Conservation (phyloP, 2,329 filamentous ascomycete genomes). For the Microsporum audouinii region DNA sequence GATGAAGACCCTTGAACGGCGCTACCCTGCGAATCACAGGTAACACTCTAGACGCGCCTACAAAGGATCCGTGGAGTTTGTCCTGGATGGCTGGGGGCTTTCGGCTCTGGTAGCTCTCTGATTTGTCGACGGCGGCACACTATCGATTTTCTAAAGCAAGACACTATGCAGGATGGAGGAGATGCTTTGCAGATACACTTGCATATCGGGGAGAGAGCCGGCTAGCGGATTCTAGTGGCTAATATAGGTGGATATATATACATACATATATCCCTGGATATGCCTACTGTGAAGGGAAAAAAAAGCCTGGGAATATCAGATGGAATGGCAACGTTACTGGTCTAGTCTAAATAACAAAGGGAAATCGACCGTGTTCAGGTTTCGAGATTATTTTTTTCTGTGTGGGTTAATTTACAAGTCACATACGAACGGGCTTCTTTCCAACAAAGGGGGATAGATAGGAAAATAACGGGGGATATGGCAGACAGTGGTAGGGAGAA, state of each 20-base stretch:
- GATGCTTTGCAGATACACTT: neutral
- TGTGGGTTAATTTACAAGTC: constrained; percentile 5
- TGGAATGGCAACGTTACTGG: neutral
- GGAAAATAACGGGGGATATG: neutral
- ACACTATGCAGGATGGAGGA: neutral
- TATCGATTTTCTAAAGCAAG: neutral
- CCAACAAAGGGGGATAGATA: neutral
- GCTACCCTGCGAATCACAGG: neutral
- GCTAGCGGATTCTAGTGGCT: neutral
- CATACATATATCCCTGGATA: neutral
- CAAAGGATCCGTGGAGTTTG: neutral
- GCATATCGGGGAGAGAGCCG: neutral
- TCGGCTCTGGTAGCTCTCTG: neutral
- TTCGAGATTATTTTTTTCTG: constrained; percentile 1
- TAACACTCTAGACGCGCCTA: neutral
- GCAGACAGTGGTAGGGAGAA: neutral
- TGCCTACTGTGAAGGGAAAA: neutral
- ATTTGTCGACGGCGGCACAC: neutral
- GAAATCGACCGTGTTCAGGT: neutral
- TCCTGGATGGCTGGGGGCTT: neutral
- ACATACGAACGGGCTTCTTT: neutral
- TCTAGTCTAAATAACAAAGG: constrained; percentile 3
- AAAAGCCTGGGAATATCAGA: neutral
- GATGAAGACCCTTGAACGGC: neutral
- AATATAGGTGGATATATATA: neutral